phyloP scores from a whole-genome alignment of 83 land plant genomes.

The Diphasiastrum complanatum region DNA sequence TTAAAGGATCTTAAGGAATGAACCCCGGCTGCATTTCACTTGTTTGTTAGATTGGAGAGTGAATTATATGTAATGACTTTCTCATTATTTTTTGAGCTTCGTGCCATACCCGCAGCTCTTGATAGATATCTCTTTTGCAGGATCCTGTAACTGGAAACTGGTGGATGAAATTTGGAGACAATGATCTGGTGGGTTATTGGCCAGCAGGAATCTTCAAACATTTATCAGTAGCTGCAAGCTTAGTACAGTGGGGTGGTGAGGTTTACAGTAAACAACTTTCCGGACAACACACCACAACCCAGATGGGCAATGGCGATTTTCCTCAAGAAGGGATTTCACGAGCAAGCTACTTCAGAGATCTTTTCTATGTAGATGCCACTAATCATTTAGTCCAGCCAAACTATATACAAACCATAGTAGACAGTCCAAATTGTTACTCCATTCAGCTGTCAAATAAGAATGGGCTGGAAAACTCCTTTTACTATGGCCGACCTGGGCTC shows the following conservation, averaged over 20 bases:
- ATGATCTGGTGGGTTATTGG: constrained; percentile 80
- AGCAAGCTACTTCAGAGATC: constrained; percentile 71
- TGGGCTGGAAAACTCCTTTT: constrained; percentile 76
- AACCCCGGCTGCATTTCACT: too few relatives aligned
- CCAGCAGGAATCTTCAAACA: constrained; percentile 64
- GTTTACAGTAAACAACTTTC: constrained; percentile 54
- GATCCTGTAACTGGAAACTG: constrained; percentile 45
- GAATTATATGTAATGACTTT: too few relatives aligned
- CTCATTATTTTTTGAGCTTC: not conserved
- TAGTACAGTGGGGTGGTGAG: constrained; percentile 91
- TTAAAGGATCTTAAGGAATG: too few relatives aligned
- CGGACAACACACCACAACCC: constrained; percentile 64
- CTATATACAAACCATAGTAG: constrained; percentile 46
- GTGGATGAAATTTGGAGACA: constrained; percentile 54
- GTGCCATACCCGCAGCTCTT: not conserved
- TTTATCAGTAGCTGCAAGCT: constrained; percentile 57
- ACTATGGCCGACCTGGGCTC: constrained; percentile 85
- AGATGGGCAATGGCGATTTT: constrained; percentile 86
- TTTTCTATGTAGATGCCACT: constrained; percentile 52
- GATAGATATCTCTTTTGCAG: constrained; percentile 10
- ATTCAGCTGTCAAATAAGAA: constrained; percentile 43
- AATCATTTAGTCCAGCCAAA: constrained; percentile 49
- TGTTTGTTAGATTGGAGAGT: too few relatives aligned
- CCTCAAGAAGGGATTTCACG: constrained; percentile 62
- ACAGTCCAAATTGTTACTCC: constrained; percentile 65